Base-by-base conservation (phyloP, 768 basidiomycete genomes). In the Rickenella mellea region DNA sequence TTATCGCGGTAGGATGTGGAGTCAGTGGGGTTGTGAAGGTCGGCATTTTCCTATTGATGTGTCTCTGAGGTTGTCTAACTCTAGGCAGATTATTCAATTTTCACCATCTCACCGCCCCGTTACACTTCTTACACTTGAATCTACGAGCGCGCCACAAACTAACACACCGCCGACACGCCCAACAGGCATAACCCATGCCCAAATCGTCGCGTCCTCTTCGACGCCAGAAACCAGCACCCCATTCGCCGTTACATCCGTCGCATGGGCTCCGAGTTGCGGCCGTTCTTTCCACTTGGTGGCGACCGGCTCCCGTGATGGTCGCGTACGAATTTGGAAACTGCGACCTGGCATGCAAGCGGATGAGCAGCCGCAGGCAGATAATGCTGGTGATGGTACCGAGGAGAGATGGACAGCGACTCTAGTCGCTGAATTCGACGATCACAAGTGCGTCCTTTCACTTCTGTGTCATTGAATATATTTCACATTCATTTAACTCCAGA, bases 261-360 rank as follows among this genome's bases (percentile, higher is more conserved):
- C 91, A 12, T 99, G 93, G 93, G 91, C 94, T 0, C 88, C 96
- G 0, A 83, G 83, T 0, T 94, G 90, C 46, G 96, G 94, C 5
- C 73, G 96, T 21, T 87, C 87, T 1, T 94, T 91, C 60, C 94
- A 98, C 54, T 82, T 97, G 28, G 73, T 98, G 45, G 96, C 94
- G 2, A 88, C 90, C 0, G 96, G 92, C 12, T 70, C 78, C 24
- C 71, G 91, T 24, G 92, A 96, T 57, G 91, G 92, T 1, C 73
- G 76, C 33, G 91, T 97, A 10, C 65, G 90, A 47, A 87, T 99
- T 48, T 97, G 92, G 92, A 78, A 79, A 48, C 66, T 96, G 22
- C 73, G 71, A 48, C 84, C 87, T 5, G 28, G 42, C 45, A 32
- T n/a, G 45, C 41, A 33, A 35, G 40, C 4, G 17, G 48, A 17